phyloP scores from a whole-genome alignment of 306 rosid genomes.

The Fragaria iinumae region DNA sequence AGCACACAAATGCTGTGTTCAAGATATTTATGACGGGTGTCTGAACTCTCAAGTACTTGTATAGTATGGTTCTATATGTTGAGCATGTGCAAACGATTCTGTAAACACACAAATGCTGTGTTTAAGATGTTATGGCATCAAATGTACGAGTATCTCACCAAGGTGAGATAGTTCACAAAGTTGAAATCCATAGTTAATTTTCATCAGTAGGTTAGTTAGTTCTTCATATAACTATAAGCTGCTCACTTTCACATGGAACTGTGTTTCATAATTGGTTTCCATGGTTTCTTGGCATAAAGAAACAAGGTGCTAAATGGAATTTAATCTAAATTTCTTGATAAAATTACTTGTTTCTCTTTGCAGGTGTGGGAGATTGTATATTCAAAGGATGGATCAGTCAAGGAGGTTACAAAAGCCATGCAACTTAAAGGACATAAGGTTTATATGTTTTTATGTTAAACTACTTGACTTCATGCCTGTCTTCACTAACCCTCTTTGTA shows the following conservation, averaged over 20 bases:
- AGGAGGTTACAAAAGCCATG: conserved; percentile 89
- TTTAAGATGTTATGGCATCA: not conserved
- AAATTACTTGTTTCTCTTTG: conserved; percentile 6
- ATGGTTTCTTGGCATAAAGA: not conserved
- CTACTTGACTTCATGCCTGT: conserved; percentile 4
- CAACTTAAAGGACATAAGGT: conserved; percentile 99
- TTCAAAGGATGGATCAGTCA: conserved; percentile 91
- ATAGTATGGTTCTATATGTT: not conserved
- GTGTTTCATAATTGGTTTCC: not conserved
- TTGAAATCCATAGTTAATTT: not conserved
- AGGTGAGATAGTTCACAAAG: not conserved
- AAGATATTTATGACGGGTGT: not conserved
- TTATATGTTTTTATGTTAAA: conserved; percentile 26
- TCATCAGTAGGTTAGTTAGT: not conserved
- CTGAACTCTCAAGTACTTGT: not conserved
- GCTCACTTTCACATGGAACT: not conserved
- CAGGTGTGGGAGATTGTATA: conserved; percentile 94
- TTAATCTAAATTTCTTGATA: not conserved
- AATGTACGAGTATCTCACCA: not conserved
- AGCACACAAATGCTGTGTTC: no score
- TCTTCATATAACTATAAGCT: not conserved
- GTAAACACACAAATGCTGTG: not conserved
- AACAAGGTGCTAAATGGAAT: not conserved
- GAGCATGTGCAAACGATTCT: conserved; percentile 1
- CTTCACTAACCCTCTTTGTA: not conserved